Evolutionary conservation across 148 eudicot species (phyloP), one percentile per base, ranked within the genome.

Genomic region (Pouteria glomerata): DNA sequence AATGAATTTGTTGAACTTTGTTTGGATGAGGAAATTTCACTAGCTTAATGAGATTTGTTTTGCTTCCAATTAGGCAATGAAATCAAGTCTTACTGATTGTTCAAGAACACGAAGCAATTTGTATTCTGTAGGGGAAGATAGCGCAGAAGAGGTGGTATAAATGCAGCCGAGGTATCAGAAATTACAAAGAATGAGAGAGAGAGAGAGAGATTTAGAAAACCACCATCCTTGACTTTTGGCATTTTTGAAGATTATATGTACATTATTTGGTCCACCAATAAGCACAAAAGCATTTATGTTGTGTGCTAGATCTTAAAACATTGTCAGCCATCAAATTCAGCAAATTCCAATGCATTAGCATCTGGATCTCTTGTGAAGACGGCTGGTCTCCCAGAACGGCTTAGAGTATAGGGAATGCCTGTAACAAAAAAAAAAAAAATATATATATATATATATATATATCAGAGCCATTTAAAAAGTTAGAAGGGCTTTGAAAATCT

Each of bases 371-470:
- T 79, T 24, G 87, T 81, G 73, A 95, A 95, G 73, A 95, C 84
- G 1, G 97, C 99, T 53, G 99, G 99, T 74, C 99, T 85, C 58
- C 99, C 99, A 21, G 99, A 91, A 45, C 84, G 86, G 78, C 99
- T 95, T 52, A 91, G 88, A 45, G 99, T 91, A 81, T 95, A 91
- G 31, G 90, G 87, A 68, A 95, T 84, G 51, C 98, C 98, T 90
- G 86, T 44, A 68, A 73, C 57, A 19, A 19, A 24, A 71, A 30
- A 53, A 51, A 70, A 33, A 4, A 21, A 14, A 15, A 18, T 8
- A 5, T 56, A 57, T 29, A 56, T 37, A 45, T 24, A 34, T 4
- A 24, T 26, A 24, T 30, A 37, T 15, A 19, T 52, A 33, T 12
- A 23, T 53, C 57, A 65, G 3, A 41, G 16, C 3, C 1, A 33